Base-by-base conservation (phyloP, 2,329 filamentous ascomycete genomes). In the Trichothecium sympodiale region DNA sequence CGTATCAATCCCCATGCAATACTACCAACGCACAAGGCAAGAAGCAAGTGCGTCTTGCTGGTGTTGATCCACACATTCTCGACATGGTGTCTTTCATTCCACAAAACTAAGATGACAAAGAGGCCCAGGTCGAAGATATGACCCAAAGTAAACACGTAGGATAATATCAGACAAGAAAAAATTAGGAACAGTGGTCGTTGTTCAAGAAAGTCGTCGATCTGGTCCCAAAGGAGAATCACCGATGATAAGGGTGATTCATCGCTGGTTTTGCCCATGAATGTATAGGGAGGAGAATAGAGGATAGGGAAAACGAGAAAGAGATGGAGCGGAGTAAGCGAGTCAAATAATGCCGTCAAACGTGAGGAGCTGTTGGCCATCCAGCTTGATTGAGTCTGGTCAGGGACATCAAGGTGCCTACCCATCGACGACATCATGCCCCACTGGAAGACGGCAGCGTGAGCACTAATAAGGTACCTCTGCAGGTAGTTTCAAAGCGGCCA, bases 61-160 rank as follows among this genome's bases (percentile, higher is more conserved):
- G n/a, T n/a, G n/a, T n/a, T n/a, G n/a, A n/a, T n/a, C n/a, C n/a
- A n/a, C n/a, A n/a, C n/a, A n/a, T n/a, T n/a, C n/a, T n/a, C n/a
- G 15, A 27, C 18, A 8, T 6, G 9, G 17, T 17, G 8, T 8
- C 31, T 17, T 20, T 37, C 36, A n/a, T 34, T 42, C 45, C 47
- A 54, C 9, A 39, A 30, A 6, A 47, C 33, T 29, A 53, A 51
- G 33, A 39, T 34, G 13, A 52, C 27, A 20, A 51, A 37, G 32
- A 51, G 35, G 35, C 37, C 32, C n/a, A 49, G 17, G 39, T 60
- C 54, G 14, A 43, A 33, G 35, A 33, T 38, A 28, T 37, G 40
- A 8, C 49, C 46, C 18, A 44, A 36, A 7, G 47, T 27, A 12
- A 32, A 16, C 29, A 51, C 46, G 34, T 44, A 51, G 16, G 40